Evolutionary conservation across 768 basidiomycete species (phyloP), one percentile per base, ranked within the genome.

Genomic region (Auriscalpium microsporum): DNA sequence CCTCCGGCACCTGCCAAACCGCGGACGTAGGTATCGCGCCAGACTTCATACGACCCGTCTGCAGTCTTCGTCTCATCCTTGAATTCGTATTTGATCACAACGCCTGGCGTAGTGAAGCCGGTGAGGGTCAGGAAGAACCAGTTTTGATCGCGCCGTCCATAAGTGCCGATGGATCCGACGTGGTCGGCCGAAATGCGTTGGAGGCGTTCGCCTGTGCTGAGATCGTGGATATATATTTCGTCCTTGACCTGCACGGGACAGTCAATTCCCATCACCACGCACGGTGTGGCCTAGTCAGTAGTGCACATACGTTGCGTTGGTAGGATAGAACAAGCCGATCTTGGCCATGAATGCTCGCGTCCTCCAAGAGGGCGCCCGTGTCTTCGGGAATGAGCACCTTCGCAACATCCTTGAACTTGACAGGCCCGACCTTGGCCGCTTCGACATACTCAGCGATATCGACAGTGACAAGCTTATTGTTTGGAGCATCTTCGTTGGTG

Each of bases 21-120:
- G 19, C 74, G 75, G 13, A 90, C 77, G 42, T 75, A 64, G 1
- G 82, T 82, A 35, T 77, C 72, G 52, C 82, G 69, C 67, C 81
- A 85, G 19, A 81, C 75, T 33, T 72, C 78, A 81, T 82, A 84
- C 50, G 77, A 74, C 14, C 78, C 75, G n/a, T 71, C 72, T n/a
- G 70, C 70, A 11, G 67, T 66, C 33, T 62, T 61, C 42, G 23
- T 51, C 19, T 58, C 46, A 42, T 59, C 56, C 7, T 64, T 56
- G 61, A 91, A 82, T 58, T 86, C 78, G 57, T 88, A 87, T 23
- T 73, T 76, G 48, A 78, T 81, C 13, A 84, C 73, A 14, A 81
- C 80, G 5, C 82, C 83, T 17, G 90, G 88, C 8, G 79, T 82
- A 11, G 81, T 87, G 71, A 92, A 92, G 8, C 85, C 79, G 3